Evolutionary conservation across 179 eudicot species (phyloP), one percentile per base, ranked within the genome.

Genomic region (Amaranthus tricolor): DNA sequence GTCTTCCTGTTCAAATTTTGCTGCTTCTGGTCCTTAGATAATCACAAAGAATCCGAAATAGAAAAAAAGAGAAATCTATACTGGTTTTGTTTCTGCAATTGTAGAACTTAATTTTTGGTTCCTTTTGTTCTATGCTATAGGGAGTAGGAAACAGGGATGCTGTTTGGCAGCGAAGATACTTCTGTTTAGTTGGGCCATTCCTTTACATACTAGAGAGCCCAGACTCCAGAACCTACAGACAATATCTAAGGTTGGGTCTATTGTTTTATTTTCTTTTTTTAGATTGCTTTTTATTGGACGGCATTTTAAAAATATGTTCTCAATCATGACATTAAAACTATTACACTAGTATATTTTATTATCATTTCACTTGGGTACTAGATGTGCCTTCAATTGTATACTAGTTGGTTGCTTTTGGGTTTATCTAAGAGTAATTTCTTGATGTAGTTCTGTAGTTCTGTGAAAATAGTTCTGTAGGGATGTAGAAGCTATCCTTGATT

Each of bases 101-200:
- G 66, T n/a, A 61, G 7, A 7, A 12, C 74, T 70, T 43, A 56
- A 43, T 20, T 61, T 59, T 51, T n/a, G 44, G 45, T 68, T 19
- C 49, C 45, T 31, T 49, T 76, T 74, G 62, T 78, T 52, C 64
- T 69, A 9, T 70, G 52, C 65, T 77, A 54, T 66, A 96, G 99
- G 99, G 99, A 63, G 90, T 96, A 60, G 99, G 86, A 78, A 89
- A 90, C 75, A 88, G 98, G 86, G 98, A 96, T 82, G 98, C 99
- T 70, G 88, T 89, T 47, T 96, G 99, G 99, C 88, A 91, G 83
- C 88, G 88, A 58, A 86, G 96, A 89, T 96, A 93, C 81, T 72
- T 96, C 56, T 93, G 90, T 82, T 80, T 96, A 43, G 98, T 91
- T 74, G 99, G 98, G 77, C 88, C 94, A 62, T 91, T 83, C 74